Percentiles rank a stretch among this genome's conserved stretches.
These are phyloP conservation scores for Diutina ranongensis DNA, from an alignment of 1,139 yeast species.

Conservation along the genomic window DNA sequence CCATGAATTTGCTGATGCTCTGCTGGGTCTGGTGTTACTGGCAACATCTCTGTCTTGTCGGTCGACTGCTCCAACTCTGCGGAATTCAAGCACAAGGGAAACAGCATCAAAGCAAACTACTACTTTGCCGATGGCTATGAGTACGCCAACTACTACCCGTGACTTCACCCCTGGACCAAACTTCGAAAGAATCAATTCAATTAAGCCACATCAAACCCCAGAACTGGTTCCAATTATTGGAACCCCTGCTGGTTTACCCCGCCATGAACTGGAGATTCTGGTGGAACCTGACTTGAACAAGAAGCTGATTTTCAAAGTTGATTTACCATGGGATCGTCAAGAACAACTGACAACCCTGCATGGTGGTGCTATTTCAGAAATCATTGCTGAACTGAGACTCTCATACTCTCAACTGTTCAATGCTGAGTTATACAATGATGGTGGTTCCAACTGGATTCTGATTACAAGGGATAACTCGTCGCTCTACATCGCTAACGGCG, in stretches of 20 bases:
- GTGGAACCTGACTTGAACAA: background rate
- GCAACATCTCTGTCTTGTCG: constrained; percentile 1
- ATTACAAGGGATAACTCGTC: background rate
- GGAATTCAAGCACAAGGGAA: background rate
- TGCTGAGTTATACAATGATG: background rate
- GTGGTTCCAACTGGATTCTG: constrained; percentile 4
- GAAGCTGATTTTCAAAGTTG: constrained; percentile 3
- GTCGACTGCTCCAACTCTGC: constrained; percentile 1
- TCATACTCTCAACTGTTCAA: background rate
- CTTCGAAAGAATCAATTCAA: background rate
- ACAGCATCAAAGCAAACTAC: background rate
- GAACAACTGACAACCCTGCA: background rate
- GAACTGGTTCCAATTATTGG: background rate
- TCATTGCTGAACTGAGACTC: background rate
- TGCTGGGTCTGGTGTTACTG: constrained; percentile 1
- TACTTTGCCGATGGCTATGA: too few species aligned
- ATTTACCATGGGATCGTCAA: constrained; percentile 1
- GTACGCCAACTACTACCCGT: background rate
- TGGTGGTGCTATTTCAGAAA: background rate
- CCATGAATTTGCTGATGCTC: background rate
- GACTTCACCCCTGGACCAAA: background rate
- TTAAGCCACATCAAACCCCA: background rate
- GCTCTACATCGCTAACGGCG: background rate
- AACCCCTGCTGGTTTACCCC: background rate
- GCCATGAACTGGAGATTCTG: background rate